phyloP scores from a whole-genome alignment of 768 basidiomycete species.

The Pleurotus citrinopileatus region DNA sequence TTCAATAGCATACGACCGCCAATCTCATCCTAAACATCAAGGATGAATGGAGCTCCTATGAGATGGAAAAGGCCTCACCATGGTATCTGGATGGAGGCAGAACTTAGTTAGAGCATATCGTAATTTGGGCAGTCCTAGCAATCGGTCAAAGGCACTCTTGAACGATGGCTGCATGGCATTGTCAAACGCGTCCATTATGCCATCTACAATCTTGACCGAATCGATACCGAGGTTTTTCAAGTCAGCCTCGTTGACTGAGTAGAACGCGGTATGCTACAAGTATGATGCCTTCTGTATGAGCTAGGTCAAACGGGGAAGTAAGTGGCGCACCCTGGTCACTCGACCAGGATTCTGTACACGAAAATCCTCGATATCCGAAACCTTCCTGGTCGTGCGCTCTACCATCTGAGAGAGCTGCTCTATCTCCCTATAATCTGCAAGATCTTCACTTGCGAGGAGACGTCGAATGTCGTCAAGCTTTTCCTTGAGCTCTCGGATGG shows the following conservation, averaged over 20 bases:
- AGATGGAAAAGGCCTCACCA: background rate
- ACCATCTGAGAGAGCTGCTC: constrained; percentile 8
- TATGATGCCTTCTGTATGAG: background rate
- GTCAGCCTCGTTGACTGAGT: background rate
- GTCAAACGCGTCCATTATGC: constrained; percentile 2
- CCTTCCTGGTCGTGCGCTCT: background rate
- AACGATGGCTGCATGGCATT: background rate
- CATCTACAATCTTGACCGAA: background rate
- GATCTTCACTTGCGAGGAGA: constrained; percentile 3
- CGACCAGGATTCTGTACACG: constrained; percentile 8
- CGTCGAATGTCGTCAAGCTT: constrained; percentile 9
- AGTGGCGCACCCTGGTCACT: constrained; percentile 1
- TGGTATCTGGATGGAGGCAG: background rate
- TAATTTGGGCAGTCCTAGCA: background rate
- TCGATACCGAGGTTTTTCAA: constrained; percentile 1
- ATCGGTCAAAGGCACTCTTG: constrained; percentile 3
- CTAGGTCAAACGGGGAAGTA: background rate
- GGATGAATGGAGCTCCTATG: background rate
- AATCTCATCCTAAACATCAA: background rate
- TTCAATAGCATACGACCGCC: constrained; percentile 6
- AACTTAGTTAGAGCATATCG: background rate
- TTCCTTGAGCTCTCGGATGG: constrained; percentile 6
- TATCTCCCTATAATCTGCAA: constrained; percentile 1
- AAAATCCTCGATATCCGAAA: constrained; percentile 7
- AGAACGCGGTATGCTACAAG: background rate